Evolutionary conservation across 345 rosid genomes (phyloP), one percentile per base, ranked within the genome.

Genomic region (Citrus glauca): DNA sequence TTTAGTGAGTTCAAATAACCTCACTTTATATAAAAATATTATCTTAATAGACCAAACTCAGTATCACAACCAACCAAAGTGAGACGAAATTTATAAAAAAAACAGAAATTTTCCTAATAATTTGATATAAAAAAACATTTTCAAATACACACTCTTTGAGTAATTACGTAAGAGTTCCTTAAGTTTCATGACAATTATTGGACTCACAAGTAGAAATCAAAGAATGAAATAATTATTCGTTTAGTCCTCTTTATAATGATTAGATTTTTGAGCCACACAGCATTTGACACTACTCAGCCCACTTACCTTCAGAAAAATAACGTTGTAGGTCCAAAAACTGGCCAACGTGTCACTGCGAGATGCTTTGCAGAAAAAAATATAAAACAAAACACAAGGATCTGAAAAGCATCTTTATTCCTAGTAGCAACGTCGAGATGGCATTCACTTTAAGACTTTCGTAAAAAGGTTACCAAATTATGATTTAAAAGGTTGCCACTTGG

Each of bases 1-100:
- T 35, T 35, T 1, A 0, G 0, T 5, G 0, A 0, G 6, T 35
- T 35, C 1, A 6, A 35, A 35, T 35, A 35, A 1, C 0, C 37
- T 5, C 0, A 6, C 0, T 1, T 0, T 35, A 37, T 37, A 37
- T 37, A 40, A 2, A 40, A 10, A 42, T 11, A 0, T 45, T 11
- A 45, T 13, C 13, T 45, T 13, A 3, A 45, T 3, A 16, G 16
- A 42, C 48, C 48, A n/a, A n/a, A n/a, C 4, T 45, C 50, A 3
- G 17, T 11, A 5, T 17, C 50, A 45, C 50, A 3, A 45, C 17
- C 50, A 45, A 45, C 5, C 5, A 3, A 50, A 1, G 1, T 17
- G 57, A 3, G 57, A 17, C 8, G 6, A 53, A 53, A 53, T 53
- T 53, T 6, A 53, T 53, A 1, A 50, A 50, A 16, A 50, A 50